phyloP scores from a whole-genome alignment of 768 basidiomycete genomes.

The Suillus alpinus region DNA sequence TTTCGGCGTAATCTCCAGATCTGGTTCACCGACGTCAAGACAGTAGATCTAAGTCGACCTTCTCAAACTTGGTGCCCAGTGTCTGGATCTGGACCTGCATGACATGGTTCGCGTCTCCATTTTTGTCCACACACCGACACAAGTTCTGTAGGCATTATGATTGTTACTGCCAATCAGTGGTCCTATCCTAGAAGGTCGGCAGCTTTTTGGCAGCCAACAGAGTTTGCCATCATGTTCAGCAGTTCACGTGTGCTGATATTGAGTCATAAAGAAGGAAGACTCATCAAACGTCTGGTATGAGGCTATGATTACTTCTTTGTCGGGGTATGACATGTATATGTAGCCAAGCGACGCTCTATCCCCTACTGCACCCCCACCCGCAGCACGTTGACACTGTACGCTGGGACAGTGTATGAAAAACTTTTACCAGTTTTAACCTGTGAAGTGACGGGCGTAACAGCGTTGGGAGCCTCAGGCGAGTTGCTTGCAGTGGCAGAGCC shows the following conservation, averaged over 20 bases:
- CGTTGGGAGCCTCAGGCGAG: constrained; percentile 47
- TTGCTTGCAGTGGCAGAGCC: constrained; percentile 53
- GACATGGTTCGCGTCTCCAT: not conserved
- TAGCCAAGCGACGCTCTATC: not conserved
- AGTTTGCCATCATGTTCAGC: not conserved
- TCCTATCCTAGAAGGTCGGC: too few species aligned
- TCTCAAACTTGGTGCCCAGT: not conserved
- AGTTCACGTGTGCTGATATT: not conserved
- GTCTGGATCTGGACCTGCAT: not conserved
- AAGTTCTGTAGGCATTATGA: too few species aligned
- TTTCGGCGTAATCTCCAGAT: not conserved
- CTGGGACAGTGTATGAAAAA: constrained; percentile 55
- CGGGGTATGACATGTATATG: not conserved
- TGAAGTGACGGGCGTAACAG: constrained; percentile 45
- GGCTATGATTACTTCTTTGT: not conserved
- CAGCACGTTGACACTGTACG: constrained; percentile 39
- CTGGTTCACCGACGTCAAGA: not conserved
- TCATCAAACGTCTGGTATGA: not conserved
- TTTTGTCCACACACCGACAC: not conserved
- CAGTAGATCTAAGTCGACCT: not conserved
- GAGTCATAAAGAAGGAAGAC: not conserved
- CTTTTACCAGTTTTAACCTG: constrained; percentile 45
- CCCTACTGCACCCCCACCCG: not conserved
- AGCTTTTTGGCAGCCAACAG: too few species aligned
- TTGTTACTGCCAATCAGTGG: too few species aligned